A percentile compares a stretch with the other conserved stretches of the same genome.
Conservation (phyloP, 2,329 filamentous ascomycete species). For the Rugonectria rugulosa region DNA sequence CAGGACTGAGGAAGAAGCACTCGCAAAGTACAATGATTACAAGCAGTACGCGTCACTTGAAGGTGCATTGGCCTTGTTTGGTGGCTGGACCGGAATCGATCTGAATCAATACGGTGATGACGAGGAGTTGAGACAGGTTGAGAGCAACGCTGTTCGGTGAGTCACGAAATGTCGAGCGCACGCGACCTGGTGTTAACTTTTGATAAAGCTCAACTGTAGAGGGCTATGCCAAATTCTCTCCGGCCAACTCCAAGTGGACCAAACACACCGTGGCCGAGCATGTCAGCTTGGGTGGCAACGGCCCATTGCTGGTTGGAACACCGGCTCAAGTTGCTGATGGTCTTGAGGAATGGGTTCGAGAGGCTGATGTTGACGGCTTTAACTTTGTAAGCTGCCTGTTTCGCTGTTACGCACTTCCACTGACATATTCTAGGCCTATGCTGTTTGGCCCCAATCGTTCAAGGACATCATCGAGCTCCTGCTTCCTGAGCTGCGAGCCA, state of each 20-base stretch:
- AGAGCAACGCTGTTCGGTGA: constrained; percentile 66
- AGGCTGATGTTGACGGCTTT: constrained; percentile 78
- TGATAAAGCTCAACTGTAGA: constrained; percentile 60
- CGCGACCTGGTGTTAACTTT: constrained; percentile 2
- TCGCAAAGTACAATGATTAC: constrained; percentile 68
- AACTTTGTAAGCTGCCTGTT: constrained; percentile 64
- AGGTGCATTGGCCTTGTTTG: constrained; percentile 74
- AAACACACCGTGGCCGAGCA: constrained; percentile 74
- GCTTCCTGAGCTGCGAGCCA: constrained; percentile 66
- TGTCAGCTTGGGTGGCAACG: constrained; percentile 72
- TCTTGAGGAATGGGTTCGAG: constrained; percentile 71
- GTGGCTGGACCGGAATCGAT: constrained; percentile 74
- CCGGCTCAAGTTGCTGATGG: constrained; percentile 70
- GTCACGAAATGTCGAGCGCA: neutral
- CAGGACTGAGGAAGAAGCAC: constrained; percentile 70
- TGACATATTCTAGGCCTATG: constrained; percentile 58
- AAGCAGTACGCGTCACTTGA: constrained; percentile 65
- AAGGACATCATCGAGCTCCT: constrained; percentile 72
- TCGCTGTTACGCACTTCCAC: rapidly evolving
- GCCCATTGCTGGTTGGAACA: constrained; percentile 70
- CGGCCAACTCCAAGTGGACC: constrained; percentile 72
- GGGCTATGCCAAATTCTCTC: constrained; percentile 62
- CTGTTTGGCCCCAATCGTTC: constrained; percentile 72
- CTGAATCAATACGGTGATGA: constrained; percentile 67
- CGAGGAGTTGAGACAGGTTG: constrained; percentile 68